Percentiles rank a stretch among this genome's conserved stretches.
phyloP scores from a whole-genome alignment of 306 rosid genomes.

The Alnus rubra region DNA sequence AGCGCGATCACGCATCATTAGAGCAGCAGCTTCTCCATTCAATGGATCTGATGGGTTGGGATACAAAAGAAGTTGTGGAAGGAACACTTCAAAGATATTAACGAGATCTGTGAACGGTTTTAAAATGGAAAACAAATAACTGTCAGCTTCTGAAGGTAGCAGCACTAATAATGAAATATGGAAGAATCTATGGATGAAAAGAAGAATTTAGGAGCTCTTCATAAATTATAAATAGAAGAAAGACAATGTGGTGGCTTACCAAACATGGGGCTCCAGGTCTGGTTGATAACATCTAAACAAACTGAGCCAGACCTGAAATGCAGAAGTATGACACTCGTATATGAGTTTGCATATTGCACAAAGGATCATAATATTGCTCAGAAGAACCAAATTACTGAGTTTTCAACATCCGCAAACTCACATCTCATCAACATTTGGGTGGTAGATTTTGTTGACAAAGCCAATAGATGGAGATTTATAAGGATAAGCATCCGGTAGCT shows the following conservation, averaged over 20 bases:
- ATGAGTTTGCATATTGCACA: slow-evolving; percentile 23
- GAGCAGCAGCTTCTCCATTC: slow-evolving; percentile 86
- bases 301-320: slow-evolving; percentile 81
- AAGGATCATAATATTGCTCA: slow-evolving; percentile 11
- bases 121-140: slow-evolving; percentile 10
- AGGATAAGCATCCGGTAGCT: slow-evolving; percentile 89
- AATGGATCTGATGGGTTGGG: slow-evolving; percentile 90
- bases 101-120: slow-evolving; percentile 63
- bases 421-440: slow-evolving; percentile 96
- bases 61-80: slow-evolving; percentile 91
- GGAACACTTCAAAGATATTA: slow-evolving; percentile 82
- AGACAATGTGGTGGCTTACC: slow-evolving; percentile 47
- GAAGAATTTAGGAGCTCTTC: not conserved
- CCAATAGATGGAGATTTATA: slow-evolving; percentile 89
- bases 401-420: slow-evolving; percentile 44
- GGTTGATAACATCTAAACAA: slow-evolving; percentile 92
- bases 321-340: slow-evolving; percentile 23
- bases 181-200: slow-evolving; percentile 6
- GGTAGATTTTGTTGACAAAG: slow-evolving; percentile 80
- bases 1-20: slow-evolving; percentile 72
- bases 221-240: slow-evolving; percentile 5
- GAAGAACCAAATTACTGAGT: slow-evolving; percentile 18
- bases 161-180: slow-evolving; percentile 17
- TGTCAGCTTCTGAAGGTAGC: slow-evolving; percentile 15
- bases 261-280: slow-evolving; percentile 96